Conservation (phyloP, 768 basidiomycete genomes). For the Mycena sanguinolenta region DNA sequence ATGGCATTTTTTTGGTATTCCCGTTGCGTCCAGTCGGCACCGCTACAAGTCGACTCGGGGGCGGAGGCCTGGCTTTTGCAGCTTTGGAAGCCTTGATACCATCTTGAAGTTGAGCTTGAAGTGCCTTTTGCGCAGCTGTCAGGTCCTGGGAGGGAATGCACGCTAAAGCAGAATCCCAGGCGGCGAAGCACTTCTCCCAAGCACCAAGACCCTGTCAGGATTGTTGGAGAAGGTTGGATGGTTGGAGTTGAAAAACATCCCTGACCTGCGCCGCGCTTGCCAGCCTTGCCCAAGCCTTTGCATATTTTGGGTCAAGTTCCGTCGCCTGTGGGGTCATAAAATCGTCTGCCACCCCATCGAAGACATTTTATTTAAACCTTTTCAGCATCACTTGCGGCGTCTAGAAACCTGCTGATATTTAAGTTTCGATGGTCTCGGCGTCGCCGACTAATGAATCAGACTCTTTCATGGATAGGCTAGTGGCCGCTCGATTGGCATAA, state of each 20-base stretch:
- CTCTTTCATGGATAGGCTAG: slow-evolving; percentile 52
- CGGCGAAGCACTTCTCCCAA: slow-evolving; percentile 40
- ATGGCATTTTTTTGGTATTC: slow-evolving; percentile 10
- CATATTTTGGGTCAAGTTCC: slow-evolving; percentile 55
- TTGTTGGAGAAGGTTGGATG: not conserved
- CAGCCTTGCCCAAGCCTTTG: slow-evolving; percentile 58
- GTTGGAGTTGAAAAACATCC: slow-evolving; percentile 21
- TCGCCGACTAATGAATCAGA: slow-evolving; percentile 24
- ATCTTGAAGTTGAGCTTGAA: slow-evolving; percentile 51
- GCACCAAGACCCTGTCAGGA: slow-evolving; percentile 40
- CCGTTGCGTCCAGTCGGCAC: not conserved
- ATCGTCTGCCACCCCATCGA: not conserved
- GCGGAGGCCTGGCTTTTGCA: slow-evolving; percentile 24
- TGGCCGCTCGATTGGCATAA: slow-evolving; percentile 61
- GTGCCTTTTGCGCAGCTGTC: slow-evolving; percentile 46
- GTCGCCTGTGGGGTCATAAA: slow-evolving; percentile 47
- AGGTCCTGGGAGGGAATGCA: slow-evolving; percentile 48
- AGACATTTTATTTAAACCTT: slow-evolving; percentile 34
- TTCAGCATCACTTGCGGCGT: slow-evolving; percentile 48
- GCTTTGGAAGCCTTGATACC: slow-evolving; percentile 44
- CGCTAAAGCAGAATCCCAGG: slow-evolving; percentile 50
- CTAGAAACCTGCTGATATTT: slow-evolving; percentile 44
- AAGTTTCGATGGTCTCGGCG: not conserved
- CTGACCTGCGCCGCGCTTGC: slow-evolving; percentile 47
- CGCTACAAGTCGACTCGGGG: slow-evolving; percentile 20